These are phyloP conservation scores for Sclerotinia sclerotiorum DNA, from an alignment of 2,329 filamentous ascomycete genomes.

Conservation along the genomic window DNA sequence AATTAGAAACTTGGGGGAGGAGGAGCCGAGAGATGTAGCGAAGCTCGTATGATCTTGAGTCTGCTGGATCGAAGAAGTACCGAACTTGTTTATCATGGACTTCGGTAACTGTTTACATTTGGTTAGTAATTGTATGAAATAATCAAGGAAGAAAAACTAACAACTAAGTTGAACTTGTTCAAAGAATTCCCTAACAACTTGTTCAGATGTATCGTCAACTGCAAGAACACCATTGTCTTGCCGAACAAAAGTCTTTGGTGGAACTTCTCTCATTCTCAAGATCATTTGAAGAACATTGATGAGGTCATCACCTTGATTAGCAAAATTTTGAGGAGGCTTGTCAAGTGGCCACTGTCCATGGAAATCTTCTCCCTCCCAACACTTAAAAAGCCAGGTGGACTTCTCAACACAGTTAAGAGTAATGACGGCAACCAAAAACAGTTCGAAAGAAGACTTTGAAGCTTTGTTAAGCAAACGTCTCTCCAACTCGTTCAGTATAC, in stretches of 20 bases:
- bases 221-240: slow-evolving; percentile 47
- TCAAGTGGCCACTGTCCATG: slow-evolving; percentile 59
- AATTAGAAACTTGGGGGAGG: slow-evolving; percentile 34
- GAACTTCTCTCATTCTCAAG: slow-evolving; percentile 57
- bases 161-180: slow-evolving; percentile 56
- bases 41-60: slow-evolving; percentile 53
- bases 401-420: slow-evolving; percentile 67
- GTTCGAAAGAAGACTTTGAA: slow-evolving; percentile 52
- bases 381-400: slow-evolving; percentile 67
- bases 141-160: slow-evolving; percentile 44
- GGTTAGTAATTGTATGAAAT: slow-evolving; percentile 23
- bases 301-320: slow-evolving; percentile 58
- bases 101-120: slow-evolving; percentile 31
- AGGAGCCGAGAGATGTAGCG: slow-evolving; percentile 52
- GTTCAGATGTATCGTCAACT: slow-evolving; percentile 38
- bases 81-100: slow-evolving; percentile 40
- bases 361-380: slow-evolving; percentile 61
- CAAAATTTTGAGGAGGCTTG: slow-evolving; percentile 55
- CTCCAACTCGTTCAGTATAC: slow-evolving; percentile 60
- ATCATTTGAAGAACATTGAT: slow-evolving; percentile 62
- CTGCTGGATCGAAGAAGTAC: slow-evolving; percentile 34
- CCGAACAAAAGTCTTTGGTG: slow-evolving; percentile 52
- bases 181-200: slow-evolving; percentile 53
- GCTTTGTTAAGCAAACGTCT: slow-evolving; percentile 59
- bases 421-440: slow-evolving; percentile 61